Base-by-base conservation (phyloP, 306 rosid species). In the Echinosophora koreensis region DNA sequence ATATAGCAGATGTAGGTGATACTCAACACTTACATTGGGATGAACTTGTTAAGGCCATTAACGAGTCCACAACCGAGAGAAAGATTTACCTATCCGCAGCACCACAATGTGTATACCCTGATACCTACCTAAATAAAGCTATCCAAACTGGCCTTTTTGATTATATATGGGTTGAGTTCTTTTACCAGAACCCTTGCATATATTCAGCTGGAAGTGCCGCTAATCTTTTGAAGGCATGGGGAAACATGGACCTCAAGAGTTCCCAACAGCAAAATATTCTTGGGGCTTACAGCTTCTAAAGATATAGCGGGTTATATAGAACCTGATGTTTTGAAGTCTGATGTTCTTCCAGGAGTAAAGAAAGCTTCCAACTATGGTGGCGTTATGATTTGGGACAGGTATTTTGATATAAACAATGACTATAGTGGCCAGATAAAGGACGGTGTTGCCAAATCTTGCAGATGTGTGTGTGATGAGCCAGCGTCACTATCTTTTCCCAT, bases 121-220 rank as follows among this genome's bases (percentile, higher is more conserved):
- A 77, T 41, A 28, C n/a, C 0, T 54, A 59, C 52, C 76, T 85
- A 0, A 79, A 34, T 13, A 0, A n/a, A 0, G 89, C 89, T 0
- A 73, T 89, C 6, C 2, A 10, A 10, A 83, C 93, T 0, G 89
- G 93, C 0, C 39, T 83, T 5, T 73, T 89, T 1, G 90, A 89
- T 41, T 84, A 65, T 8, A 80, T 87, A 2, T 87, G 89, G 89
- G 88, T 90, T 11, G 84, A 81, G 50, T 88, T 85, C 79, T 90
- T 77, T 79, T 77, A 87, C 86, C 62, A 83, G 14, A 2, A 69
- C 7, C 50, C 46, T 1, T 87, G 96, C 64, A 79, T 59, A 2
- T 88, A 79, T 39, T 0, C 13, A 0, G 6, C 67, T 1, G 67
- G 69, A 0, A 52, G 84, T 11, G 14, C 69, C 2, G 5, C 68